These are phyloP conservation scores for Orobanche coerulescens DNA, from an alignment of 257 asterid species.

Conservation along the genomic window DNA sequence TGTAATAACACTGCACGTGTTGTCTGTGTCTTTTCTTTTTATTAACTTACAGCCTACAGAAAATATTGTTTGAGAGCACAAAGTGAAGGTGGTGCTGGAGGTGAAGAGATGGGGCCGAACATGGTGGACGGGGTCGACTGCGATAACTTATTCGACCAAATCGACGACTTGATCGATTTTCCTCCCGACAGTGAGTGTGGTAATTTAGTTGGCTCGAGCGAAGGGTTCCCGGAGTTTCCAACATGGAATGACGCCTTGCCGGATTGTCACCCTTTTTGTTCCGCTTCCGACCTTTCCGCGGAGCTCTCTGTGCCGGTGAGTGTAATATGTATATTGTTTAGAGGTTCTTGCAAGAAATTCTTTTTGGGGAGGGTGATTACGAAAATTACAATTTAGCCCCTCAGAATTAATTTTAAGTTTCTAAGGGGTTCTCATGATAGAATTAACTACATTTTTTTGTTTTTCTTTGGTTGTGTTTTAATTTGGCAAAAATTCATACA, in stretches of 20 bases:
- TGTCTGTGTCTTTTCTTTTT: background rate
- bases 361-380: too few species aligned
- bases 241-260: slow-evolving; percentile 62
- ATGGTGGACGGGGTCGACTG: slow-evolving; percentile 68
- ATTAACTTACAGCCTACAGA: slow-evolving; percentile 15
- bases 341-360: background rate
- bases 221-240: slow-evolving; percentile 50
- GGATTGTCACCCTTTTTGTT: slow-evolving; percentile 40
- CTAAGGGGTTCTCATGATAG: too few species aligned
- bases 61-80: slow-evolving; percentile 19
- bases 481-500: too few species aligned
- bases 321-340: background rate
- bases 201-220: slow-evolving; percentile 38
- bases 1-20: background rate
- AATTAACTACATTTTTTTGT: too few species aligned
- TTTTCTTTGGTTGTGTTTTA: background rate
- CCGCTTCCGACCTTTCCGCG: slow-evolving; percentile 55
- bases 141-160: slow-evolving; percentile 77
- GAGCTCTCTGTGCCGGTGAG: slow-evolving; percentile 92
- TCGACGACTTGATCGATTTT: slow-evolving; percentile 84
- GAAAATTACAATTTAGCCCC: too few species aligned
- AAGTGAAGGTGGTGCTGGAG: slow-evolving; percentile 7
- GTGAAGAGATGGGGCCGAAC: slow-evolving; percentile 60
- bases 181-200: slow-evolving; percentile 59
- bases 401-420: too few species aligned